Conservation (phyloP, 2,329 filamentous ascomycete species). For the Penicillium sp. region DNA sequence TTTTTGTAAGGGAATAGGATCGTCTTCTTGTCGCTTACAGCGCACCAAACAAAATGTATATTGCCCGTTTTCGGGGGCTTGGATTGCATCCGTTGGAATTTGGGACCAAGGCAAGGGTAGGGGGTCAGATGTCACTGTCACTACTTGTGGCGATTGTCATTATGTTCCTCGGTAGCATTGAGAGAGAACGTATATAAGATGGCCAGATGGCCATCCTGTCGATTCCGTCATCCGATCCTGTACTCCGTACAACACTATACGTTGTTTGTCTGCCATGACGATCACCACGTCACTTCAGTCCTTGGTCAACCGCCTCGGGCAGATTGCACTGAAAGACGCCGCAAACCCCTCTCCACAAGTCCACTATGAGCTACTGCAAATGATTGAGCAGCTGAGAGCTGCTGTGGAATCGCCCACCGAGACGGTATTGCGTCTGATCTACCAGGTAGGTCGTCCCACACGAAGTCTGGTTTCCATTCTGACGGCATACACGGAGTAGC, state of each 20-base stretch:
- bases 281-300: conserved; percentile 14
- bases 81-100: conserved; percentile 6
- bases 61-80: conserved; percentile 6
- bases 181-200: conserved; percentile 2
- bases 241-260: neutral
- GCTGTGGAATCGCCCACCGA: conserved; percentile 35
- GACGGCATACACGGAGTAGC: conserved; percentile 20
- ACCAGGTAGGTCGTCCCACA: conserved; percentile 29
- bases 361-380: conserved; percentile 30
- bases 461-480: neutral
- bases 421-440: conserved; percentile 34
- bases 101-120: neutral
- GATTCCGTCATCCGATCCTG: conserved; percentile 8
- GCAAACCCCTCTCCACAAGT: conserved; percentile 18
- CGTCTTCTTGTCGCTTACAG: neutral
- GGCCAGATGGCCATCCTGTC: neutral
- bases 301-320: conserved; percentile 16
- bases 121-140: conserved; percentile 2
- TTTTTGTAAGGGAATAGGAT: too few relatives aligned
- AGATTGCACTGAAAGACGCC: conserved; percentile 20
- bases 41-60: conserved; percentile 4
- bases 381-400: conserved; percentile 30
- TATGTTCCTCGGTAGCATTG: neutral
- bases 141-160: too few relatives aligned
- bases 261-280: conserved; percentile 14